These are phyloP conservation scores for Sclerotinia borealis DNA, from an alignment of 2,329 filamentous ascomycete genomes.

Conservation along the genomic window DNA sequence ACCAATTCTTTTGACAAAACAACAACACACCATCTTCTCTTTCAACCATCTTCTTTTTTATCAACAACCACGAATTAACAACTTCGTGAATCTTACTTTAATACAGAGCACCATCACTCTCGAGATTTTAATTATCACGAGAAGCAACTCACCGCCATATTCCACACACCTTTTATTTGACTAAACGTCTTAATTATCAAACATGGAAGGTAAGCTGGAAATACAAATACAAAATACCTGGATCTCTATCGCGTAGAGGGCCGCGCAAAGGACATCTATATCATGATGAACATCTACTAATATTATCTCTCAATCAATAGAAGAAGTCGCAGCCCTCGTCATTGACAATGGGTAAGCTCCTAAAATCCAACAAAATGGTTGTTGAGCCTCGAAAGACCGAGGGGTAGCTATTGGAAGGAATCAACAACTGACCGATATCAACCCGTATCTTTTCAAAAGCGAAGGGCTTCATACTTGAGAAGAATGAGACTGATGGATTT, in stretches of 20 bases:
- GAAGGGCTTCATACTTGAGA: constrained; percentile 11
- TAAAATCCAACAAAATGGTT: constrained; percentile 21
- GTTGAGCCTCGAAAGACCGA: constrained; percentile 16
- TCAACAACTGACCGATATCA: constrained; percentile 8
- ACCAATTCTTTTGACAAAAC: constrained; percentile 14
- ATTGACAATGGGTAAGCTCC: constrained; percentile 99
- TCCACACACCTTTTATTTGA: constrained; percentile 21
- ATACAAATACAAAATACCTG: constrained; percentile 6
- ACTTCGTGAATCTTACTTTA: constrained; percentile 11
- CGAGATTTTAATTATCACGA: constrained; percentile 9
- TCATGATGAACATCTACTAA: constrained; percentile 25
- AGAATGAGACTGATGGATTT: constrained; percentile 22
- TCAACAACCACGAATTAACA: constrained; percentile 13
- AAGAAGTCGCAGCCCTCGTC: constrained; percentile 99
- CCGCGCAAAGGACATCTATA: constrained; percentile 20
- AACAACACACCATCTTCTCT: constrained; percentile 10
- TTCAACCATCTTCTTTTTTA: constrained; percentile 9
- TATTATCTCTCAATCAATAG: constrained; percentile 45
- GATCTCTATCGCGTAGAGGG: neutral
- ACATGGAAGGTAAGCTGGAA: constrained; percentile 36
- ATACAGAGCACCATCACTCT: constrained; percentile 6
- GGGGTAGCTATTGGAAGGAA: constrained; percentile 20
- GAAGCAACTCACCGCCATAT: constrained; percentile 10
- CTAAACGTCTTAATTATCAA: constrained; percentile 33
- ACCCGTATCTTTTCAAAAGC: constrained; percentile 11